These are phyloP conservation scores for Agroathelia rolfsii DNA, from an alignment of 1,284 basidiomycete species.

Conservation along the genomic window DNA sequence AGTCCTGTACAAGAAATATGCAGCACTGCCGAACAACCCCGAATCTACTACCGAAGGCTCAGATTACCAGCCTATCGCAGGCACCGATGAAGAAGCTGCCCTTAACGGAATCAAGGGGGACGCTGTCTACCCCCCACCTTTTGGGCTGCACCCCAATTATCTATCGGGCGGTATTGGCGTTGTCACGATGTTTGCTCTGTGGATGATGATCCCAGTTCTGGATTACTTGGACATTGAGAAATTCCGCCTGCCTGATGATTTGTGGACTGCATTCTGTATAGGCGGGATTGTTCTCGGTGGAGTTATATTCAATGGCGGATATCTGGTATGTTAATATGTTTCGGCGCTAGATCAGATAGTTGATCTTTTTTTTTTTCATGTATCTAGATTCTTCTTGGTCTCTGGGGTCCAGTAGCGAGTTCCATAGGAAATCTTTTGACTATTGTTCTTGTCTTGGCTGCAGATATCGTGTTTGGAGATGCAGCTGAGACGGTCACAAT, in stretches of 20 bases:
- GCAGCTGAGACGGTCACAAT: constrained; percentile 45
- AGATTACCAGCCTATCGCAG: constrained; percentile 35
- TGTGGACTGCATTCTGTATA: constrained; percentile 36
- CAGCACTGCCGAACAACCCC: constrained; percentile 51
- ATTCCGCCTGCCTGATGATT: constrained; percentile 48
- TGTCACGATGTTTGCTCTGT: constrained; percentile 53
- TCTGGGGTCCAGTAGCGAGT: constrained; percentile 78
- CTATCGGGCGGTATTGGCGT: constrained; percentile 62
- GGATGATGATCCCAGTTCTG: constrained; percentile 63
- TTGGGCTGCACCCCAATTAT: constrained; percentile 71
- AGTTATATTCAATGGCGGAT: constrained; percentile 64
- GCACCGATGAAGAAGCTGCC: constrained; percentile 18
- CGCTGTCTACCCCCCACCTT: constrained; percentile 48
- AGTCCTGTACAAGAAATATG: constrained; percentile 68
- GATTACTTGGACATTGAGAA: constrained; percentile 47
- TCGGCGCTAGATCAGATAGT: constrained; percentile 6
- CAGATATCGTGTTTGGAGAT: constrained; percentile 58
- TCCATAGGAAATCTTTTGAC: constrained; percentile 78
- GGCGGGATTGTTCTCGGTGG: constrained; percentile 55
- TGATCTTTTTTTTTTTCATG: constrained; percentile 9
- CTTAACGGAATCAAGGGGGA: constrained; percentile 17
- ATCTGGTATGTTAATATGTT: constrained; percentile 56
- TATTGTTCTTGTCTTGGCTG: constrained; percentile 73
- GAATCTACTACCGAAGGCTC: constrained; percentile 34
- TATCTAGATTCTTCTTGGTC: constrained; percentile 69